Evolutionary conservation across 1,284 basidiomycete species (phyloP), one percentile per base, ranked within the genome.

Genomic region (Austroboletus novae-zelandiae): DNA sequence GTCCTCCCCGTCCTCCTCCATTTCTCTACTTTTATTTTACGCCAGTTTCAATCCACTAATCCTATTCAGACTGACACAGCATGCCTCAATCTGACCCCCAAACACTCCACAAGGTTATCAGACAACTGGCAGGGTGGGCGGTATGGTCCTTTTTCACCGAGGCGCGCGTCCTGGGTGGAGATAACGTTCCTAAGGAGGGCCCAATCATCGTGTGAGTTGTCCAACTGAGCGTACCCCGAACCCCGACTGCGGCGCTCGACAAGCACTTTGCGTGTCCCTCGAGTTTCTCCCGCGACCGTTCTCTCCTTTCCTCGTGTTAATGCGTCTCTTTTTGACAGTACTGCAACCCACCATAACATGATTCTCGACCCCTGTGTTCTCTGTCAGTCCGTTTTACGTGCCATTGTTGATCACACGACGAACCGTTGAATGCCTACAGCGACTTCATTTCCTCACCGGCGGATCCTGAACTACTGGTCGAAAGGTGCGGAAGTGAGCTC

Each of bases 391-490:
- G 23, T 54, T 43, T 48, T 45, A 47, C 44, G 45, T 52, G 48
- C 44, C 41, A 41, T 40, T 40, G 51, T 53, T 50, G 49, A 50
- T 55, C 45, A 32, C 31, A 36, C 50, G 43, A 48, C 59, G 58
- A 51, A 53, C 51, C 53, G 20, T 55, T 54, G 42, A 47, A 43
- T 47, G 43, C 18, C 42, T 40, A 49, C 63, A 91, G 89, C 89
- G 14, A 81, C 82, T 45, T 80, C 80, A 43, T 90, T 94, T 67
- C 92, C 91, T 29, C 79, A 89, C 67, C 69, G 74, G 49, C 79
- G 92, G 48, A 86, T 89, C 41, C 71, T 98, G 42, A 92, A 98
- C 67, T 98, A 97, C 68, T 98, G 94, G 94, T 93, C 90, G 58
- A 91, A 95, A 78, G 83, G 81, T 83, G 55, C 43, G 54, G 48